Base-by-base conservation (phyloP, 1,139 yeast species). In the Wickerhamomyces sp. region DNA sequence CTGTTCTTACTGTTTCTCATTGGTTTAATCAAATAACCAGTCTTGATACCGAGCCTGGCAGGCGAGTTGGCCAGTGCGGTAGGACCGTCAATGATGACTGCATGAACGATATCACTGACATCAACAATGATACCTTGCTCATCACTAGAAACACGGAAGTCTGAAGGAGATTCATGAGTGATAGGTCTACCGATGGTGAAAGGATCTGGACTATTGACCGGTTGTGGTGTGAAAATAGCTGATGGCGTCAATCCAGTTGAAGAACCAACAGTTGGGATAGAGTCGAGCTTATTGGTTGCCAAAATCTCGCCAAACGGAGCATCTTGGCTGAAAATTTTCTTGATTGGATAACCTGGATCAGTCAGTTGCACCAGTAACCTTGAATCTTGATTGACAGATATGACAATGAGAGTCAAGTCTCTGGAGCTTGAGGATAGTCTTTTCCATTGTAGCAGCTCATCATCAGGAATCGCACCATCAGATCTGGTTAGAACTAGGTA, bases 391-490 rank as follows among this genome's bases (percentile, higher is more conserved):
- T 81, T 84, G 0, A 86, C 88, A 11, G 93, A 81, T n/a, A 84
- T 72, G 15, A 88, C 89, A 36, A 88, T 78, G 58, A 86, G 68
- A 2, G 86, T 79, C 23, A 86, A 65, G 36, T 79, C 84, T 53
- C 82, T 80, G 45, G 78, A 75, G 50, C 76, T 77, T 29, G 73
- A 68, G 32, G 89, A 81, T 36, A 84, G 66, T 47, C 89, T 65
- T 59, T 86, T 81, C 91, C 93, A 83, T 58, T 84, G 88, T 42
- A 84, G 72, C 45, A 85, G 66, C 58, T 85, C 94, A 60, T 84
- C 93, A 62, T 85, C 94, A 0, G 91, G 89, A 38, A 85, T 77
- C 45, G 84, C 76, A 52, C 85, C 84, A 56, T 81, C 82, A 44
- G 84, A 65, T 55, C 94, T 72, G 0, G 93, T 83, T 44, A 85